Evolutionary conservation across 2,329 filamentous ascomycete species (phyloP).

Genomic region (Leptoxyphium fumago): DNA sequence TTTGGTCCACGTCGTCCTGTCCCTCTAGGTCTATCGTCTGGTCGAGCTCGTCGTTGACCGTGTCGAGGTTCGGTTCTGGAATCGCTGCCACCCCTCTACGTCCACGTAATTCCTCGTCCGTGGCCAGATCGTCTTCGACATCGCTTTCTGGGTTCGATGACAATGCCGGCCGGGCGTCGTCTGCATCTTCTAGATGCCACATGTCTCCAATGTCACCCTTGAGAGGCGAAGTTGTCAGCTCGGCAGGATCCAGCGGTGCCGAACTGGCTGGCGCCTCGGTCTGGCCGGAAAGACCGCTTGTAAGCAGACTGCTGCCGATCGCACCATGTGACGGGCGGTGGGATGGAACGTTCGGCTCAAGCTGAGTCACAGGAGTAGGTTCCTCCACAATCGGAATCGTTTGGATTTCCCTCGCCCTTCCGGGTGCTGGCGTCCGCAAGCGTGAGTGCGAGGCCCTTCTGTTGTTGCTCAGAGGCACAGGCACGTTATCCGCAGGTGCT

Average conservation of each 20-base stretch:
- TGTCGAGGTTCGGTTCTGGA: not conserved
- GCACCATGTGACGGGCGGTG: not conserved
- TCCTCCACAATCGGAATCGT: not conserved
- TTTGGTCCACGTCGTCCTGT: slow-evolving; percentile 3
- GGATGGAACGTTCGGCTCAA: not conserved
- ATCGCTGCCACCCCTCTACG: not conserved
- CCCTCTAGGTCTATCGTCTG: not conserved
- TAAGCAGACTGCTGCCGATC: not conserved
- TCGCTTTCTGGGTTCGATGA: not conserved
- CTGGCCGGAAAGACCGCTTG: not conserved
- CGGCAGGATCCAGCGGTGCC: not conserved
- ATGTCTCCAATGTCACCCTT: not conserved
- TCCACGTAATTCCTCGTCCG: not conserved
- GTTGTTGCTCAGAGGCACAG: slow-evolving; percentile 10
- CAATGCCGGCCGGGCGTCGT: not conserved
- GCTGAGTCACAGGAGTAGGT: not conserved
- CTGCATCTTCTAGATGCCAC: not conserved
- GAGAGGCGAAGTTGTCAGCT: not conserved
- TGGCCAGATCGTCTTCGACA: not conserved
- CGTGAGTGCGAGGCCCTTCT: slow-evolving; percentile 18
- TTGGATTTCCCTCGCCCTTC: not conserved
- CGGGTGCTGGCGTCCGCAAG: slow-evolving; percentile 3
- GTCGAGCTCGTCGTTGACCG: no score
- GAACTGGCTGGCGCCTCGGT: not conserved
- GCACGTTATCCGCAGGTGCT: slow-evolving; percentile 20